phyloP scores from a whole-genome alignment of 2,329 filamentous ascomycete species.

The Aureobasidium sp. region DNA sequence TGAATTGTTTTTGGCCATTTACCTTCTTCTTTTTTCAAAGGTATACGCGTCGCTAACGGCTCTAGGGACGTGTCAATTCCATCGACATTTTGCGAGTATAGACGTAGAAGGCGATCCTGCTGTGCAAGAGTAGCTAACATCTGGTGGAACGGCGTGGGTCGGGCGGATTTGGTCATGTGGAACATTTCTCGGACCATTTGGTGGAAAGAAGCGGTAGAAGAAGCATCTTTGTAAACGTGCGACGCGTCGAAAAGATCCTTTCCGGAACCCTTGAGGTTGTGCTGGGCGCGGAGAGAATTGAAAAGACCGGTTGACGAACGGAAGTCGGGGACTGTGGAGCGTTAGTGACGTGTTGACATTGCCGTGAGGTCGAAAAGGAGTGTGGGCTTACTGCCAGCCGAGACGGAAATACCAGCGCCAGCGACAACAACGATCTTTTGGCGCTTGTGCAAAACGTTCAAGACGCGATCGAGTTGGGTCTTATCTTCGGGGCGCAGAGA shows the following conservation, averaged over 20 bases:
- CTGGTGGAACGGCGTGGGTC: conserved; percentile 86
- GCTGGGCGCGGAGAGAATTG: conserved; percentile 71
- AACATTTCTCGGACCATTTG: conserved; percentile 90
- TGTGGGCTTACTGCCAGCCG: conserved; percentile 67
- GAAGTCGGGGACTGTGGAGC: conserved; percentile 73
- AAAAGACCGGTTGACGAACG: conserved; percentile 88
- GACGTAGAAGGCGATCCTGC: conserved; percentile 75
- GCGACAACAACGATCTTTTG: conserved; percentile 96
- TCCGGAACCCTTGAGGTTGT: conserved; percentile 86
- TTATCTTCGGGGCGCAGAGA: conserved; percentile 49
- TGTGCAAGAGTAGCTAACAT: conserved; percentile 82
- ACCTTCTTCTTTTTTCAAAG: conserved; percentile 56
- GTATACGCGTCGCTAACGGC: conserved; percentile 71
- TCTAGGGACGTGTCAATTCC: conserved; percentile 80
- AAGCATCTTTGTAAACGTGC: conserved; percentile 90
- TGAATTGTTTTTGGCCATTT: conserved; percentile 94
- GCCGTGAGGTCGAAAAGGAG: conserved; percentile 14
- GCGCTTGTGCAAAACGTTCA: conserved; percentile 72
- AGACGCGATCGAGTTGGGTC: conserved; percentile 58
- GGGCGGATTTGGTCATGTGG: conserved; percentile 63
- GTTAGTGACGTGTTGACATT: conserved; percentile 17
- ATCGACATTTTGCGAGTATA: conserved; percentile 97
- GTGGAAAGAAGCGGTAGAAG: conserved; percentile 84
- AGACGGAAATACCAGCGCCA: conserved; percentile 93
- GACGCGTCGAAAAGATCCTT: conserved; percentile 96